Evolutionary conservation across 2,329 filamentous ascomycete species (phyloP), one percentile per base, ranked within the genome.

Genomic region (Pseudogymnoascus sp.): DNA sequence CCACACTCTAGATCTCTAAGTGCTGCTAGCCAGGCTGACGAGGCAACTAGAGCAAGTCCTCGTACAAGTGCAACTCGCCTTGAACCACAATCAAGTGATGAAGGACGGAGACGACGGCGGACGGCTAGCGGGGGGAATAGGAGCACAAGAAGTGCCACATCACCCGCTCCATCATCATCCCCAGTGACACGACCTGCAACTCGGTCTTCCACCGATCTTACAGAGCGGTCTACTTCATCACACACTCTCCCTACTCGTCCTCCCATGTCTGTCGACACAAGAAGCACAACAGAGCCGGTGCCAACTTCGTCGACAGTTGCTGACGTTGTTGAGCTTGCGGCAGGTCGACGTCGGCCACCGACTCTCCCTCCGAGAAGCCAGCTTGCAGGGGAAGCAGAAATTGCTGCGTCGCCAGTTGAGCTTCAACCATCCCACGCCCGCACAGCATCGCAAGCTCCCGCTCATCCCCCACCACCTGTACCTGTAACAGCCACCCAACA

Each of bases 141-240:
- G 35, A 60, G 59, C 6, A 77, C 78, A n/a, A 81, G 84, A 60
- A 84, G 82, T 66, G 76, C 80, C 6, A 86, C 83, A 5, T 74
- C 81, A 2, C 80, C 83, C 2, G 68, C 77, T 16, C 75, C 76
- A 60, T 73, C 77, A 2, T 72, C 78, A 41, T 70, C 78, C 28
- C 77, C 64, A 8, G 63, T 82, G 11, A 71, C 77, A 26, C 77
- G 79, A 61, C 80, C 82, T 43, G 81, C 84, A 11, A 78, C 83
- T 22, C 82, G 83, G 22, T 90, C 89, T 16, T 83, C 87, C 56
- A 89, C 84, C 1, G 89, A 92, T 70, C 76, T 91, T 7, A 75
- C 76, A 2, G 66, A 78, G 4, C 77, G 79, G 43, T 73, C 79
- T 63, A 66, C 66, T 24, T 69, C 70, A 61, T 62, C 66, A 24